Evolutionary conservation across 208 protist species (phyloP).

Genomic region (Trypanosomatidae sp.): DNA sequence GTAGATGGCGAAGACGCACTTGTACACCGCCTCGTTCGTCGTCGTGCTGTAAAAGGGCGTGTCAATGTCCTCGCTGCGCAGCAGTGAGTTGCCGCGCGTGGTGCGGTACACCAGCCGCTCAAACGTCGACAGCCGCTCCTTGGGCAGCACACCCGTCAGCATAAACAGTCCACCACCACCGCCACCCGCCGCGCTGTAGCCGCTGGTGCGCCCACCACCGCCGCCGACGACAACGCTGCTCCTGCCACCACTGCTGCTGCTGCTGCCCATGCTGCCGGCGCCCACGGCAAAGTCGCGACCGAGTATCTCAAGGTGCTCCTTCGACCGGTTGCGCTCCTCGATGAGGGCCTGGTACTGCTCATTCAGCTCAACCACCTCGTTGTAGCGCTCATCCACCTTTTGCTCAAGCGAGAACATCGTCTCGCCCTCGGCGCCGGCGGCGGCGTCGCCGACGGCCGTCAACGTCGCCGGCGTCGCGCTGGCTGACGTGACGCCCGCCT

Average conservation of each 20-base stretch:
- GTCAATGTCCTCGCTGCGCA: conserved; percentile 81
- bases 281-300: conserved; percentile 58
- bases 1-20: conserved; percentile 96
- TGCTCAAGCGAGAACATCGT: conserved; percentile 82
- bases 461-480: too few species aligned
- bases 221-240: too few species aligned
- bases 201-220: not conserved
- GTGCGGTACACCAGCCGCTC: conserved; percentile 92
- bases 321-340: conserved; percentile 60
- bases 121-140: conserved; percentile 78
- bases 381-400: conserved; percentile 86
- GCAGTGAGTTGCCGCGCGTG: conserved; percentile 95
- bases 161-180: conserved; percentile 51
- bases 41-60: conserved; percentile 84
- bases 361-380: conserved; percentile 88
- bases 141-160: conserved; percentile 91
- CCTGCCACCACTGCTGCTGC: conserved; percentile 22
- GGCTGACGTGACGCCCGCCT: conserved; percentile 52
- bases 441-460: conserved; percentile 8
- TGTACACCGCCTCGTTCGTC: conserved; percentile 67
- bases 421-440: conserved; percentile 26
- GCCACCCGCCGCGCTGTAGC: not conserved
- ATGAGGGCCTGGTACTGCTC: conserved; percentile 75
- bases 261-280: too few species aligned
- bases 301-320: conserved; percentile 74